These are phyloP conservation scores for Pseudogymnoascus sp. DNA, from an alignment of 2,329 filamentous ascomycete genomes.

Conservation along the genomic window DNA sequence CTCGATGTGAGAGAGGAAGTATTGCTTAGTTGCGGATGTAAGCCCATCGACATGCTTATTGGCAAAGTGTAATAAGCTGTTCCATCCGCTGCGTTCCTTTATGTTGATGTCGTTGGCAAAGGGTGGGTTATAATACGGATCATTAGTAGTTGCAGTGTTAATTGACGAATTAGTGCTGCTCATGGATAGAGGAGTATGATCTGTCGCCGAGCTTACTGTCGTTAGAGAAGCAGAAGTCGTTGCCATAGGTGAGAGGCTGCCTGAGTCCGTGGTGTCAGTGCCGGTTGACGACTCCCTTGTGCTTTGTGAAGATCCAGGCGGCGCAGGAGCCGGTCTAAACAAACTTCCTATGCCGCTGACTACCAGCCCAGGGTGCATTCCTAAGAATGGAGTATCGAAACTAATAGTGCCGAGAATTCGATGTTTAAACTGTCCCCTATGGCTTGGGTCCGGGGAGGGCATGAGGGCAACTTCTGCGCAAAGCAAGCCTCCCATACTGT, in stretches of 20 bases:
- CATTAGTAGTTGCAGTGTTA: slow-evolving; percentile 23
- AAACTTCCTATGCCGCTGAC: slow-evolving; percentile 73
- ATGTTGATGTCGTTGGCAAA: slow-evolving; percentile 68
- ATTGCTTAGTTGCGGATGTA: slow-evolving; percentile 59
- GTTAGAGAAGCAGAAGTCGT: not conserved
- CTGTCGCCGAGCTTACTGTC: not conserved
- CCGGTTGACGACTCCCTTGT: not conserved
- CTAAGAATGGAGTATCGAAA: slow-evolving; percentile 79
- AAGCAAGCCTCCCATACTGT: slow-evolving; percentile 83
- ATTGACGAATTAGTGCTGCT: slow-evolving; percentile 16
- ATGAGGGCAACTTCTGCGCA: slow-evolving; percentile 70
- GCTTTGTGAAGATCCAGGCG: slow-evolving; percentile 17
- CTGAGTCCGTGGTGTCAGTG: not conserved
- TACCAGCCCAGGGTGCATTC: slow-evolving; percentile 81
- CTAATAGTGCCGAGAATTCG: slow-evolving; percentile 72
- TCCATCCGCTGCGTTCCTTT: slow-evolving; percentile 60
- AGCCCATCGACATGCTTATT: slow-evolving; percentile 72
- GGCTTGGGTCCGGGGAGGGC: slow-evolving; percentile 18
- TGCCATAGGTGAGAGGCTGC: not conserved
- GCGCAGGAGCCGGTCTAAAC: slow-evolving; percentile 46
- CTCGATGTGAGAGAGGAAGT: slow-evolving; percentile 73
- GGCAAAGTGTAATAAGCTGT: slow-evolving; percentile 64
- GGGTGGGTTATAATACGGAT: slow-evolving; percentile 65
- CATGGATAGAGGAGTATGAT: not conserved
- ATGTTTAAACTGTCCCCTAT: slow-evolving; percentile 49